A percentile compares a stretch with the other conserved stretches of the same genome.
Evolutionary conservation across 129 eudicot genomes (phyloP).

Genomic region (Apium graveolens): DNA sequence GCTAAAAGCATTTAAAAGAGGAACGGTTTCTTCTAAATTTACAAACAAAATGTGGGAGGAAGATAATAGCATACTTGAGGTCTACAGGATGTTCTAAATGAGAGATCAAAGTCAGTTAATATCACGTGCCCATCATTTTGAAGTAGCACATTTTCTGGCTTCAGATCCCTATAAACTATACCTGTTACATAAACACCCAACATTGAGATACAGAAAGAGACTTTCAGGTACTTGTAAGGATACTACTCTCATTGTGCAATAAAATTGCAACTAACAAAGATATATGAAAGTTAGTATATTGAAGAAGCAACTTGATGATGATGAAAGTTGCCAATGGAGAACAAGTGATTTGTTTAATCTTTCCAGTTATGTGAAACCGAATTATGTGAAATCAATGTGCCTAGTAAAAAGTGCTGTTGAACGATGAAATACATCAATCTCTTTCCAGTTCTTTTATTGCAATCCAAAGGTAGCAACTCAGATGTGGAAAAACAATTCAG

Average conservation of each 20-base stretch:
- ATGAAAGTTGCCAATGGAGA: background rate
- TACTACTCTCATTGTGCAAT: background rate
- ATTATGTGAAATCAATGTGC: background rate
- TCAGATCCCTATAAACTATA: constrained; percentile 83
- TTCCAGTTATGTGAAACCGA: no score
- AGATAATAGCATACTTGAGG: constrained; percentile 63
- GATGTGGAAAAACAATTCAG: background rate
- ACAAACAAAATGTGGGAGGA: background rate
- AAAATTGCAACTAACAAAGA: background rate
- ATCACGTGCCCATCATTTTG: constrained; percentile 84
- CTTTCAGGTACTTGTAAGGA: background rate
- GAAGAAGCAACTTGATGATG: background rate
- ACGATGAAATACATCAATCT: background rate
- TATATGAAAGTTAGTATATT: background rate
- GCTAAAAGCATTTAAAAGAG: background rate
- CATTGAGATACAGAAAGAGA: constrained; percentile 5
- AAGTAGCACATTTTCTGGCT: constrained; percentile 93
- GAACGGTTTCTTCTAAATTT: background rate
- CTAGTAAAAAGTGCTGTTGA: background rate
- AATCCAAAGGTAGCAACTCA: background rate
- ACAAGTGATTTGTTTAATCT: background rate
- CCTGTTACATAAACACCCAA: constrained; percentile 38
- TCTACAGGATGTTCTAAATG: constrained; percentile 70
- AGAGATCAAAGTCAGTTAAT: constrained; percentile 88
- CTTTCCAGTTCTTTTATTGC: background rate